phyloP scores from a whole-genome alignment of 805 yeast genomes.

The Candida koratica region DNA sequence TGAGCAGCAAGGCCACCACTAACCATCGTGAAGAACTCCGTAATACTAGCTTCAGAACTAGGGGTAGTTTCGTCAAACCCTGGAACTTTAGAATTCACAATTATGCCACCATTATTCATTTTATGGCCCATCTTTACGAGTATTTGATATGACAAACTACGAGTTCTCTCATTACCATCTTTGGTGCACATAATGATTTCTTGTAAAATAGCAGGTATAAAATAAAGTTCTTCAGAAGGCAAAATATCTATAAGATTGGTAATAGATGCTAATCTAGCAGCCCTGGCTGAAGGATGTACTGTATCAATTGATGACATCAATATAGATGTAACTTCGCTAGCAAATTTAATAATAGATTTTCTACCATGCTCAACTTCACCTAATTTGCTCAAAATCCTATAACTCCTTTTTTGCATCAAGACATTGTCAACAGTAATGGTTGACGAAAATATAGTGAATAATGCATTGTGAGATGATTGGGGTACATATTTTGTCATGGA shows the following conservation, averaged over 20 bases:
- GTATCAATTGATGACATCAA: constrained; percentile 54
- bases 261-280: constrained; percentile 72
- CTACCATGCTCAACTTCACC: constrained; percentile 66
- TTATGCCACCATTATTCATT: constrained; percentile 66
- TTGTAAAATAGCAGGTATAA: constrained; percentile 77
- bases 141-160: constrained; percentile 73
- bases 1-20: constrained; percentile 95
- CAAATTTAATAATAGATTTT: constrained; percentile 47
- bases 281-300: constrained; percentile 71
- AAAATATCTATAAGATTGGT: constrained; percentile 54
- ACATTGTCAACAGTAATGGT: constrained; percentile 58
- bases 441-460: constrained; percentile 71
- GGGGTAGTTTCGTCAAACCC: constrained; percentile 62
- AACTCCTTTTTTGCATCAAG: constrained; percentile 82
- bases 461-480: constrained; percentile 59
- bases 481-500: constrained; percentile 86
- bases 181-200: constrained; percentile 89
- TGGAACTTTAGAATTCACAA: constrained; percentile 62
- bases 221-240: constrained; percentile 63
- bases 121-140: constrained; percentile 76
- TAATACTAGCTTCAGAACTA: constrained; percentile 62
- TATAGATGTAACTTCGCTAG: constrained; percentile 56
- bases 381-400: constrained; percentile 68
- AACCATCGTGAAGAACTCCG: constrained; percentile 87
- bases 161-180: constrained; percentile 87